Percentiles rank a stretch among this genome's conserved stretches.
Evolutionary conservation across 1,139 yeast species (phyloP).

Genomic region (Candida frijolesensis): DNA sequence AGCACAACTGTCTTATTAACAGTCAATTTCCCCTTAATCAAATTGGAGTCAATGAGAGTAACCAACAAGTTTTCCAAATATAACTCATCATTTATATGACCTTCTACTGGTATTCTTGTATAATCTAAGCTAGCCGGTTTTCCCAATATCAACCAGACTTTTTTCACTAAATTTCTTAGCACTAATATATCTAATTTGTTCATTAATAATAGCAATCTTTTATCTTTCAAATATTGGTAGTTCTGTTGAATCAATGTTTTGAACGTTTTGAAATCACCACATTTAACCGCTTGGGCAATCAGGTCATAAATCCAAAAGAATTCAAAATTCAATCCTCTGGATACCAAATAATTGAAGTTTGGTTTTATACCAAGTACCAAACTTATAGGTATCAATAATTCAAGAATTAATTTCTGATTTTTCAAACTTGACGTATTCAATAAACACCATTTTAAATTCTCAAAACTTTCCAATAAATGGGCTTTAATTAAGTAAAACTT

Average conservation of each 20-base stretch:
- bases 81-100: slow-evolving; percentile 24
- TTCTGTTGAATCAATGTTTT: slow-evolving; percentile 29
- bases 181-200: slow-evolving; percentile 43
- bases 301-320: slow-evolving; percentile 38
- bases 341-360: slow-evolving; percentile 26
- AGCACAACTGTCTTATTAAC: slow-evolving; percentile 49
- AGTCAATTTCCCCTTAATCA: slow-evolving; percentile 54
- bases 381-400: slow-evolving; percentile 57
- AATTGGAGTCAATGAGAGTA: slow-evolving; percentile 53
- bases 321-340: slow-evolving; percentile 12
- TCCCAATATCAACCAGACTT: slow-evolving; percentile 34
- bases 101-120: slow-evolving; percentile 23
- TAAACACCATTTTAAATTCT: slow-evolving; percentile 68
- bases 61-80: slow-evolving; percentile 51
- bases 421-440: slow-evolving; percentile 22
- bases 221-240: slow-evolving; percentile 37
- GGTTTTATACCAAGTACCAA: slow-evolving; percentile 56
- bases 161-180: slow-evolving; percentile 46
- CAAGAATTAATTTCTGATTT: slow-evolving; percentile 32
- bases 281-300: slow-evolving; percentile 32
- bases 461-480: slow-evolving; percentile 55
- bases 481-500: slow-evolving; percentile 64
- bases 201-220: slow-evolving; percentile 31
- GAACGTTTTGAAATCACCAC: slow-evolving; percentile 45
- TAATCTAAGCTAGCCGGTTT: slow-evolving; percentile 32